These are phyloP conservation scores for Fusarium armeniacum DNA, from an alignment of 2,329 filamentous ascomycete species.

Conservation along the genomic window DNA sequence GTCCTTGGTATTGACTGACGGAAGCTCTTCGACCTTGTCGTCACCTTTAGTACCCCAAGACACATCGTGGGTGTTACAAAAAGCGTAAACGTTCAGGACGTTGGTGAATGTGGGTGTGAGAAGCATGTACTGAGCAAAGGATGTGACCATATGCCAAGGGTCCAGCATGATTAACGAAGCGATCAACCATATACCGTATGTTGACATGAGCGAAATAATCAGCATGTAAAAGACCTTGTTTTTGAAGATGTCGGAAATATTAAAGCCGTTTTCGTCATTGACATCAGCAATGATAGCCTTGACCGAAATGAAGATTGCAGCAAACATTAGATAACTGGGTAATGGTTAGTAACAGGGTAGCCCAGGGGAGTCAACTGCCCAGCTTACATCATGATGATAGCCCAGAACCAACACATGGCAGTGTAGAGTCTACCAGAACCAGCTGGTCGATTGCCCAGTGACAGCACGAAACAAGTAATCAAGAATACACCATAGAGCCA, in stretches of 20 bases:
- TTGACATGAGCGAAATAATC: conserved; percentile 91
- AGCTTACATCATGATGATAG: conserved; percentile 87
- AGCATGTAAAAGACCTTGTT: conserved; percentile 94
- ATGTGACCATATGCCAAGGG: conserved; percentile 99
- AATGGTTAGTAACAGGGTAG: conserved; percentile 40
- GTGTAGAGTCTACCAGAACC: conserved; percentile 95
- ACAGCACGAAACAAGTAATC: conserved; percentile 94
- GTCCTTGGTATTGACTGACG: conserved; percentile 89
- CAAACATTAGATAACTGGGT: conserved; percentile 87
- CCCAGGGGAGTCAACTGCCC: no score
- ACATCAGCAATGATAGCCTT: conserved; percentile 83
- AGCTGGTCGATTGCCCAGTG: conserved; percentile 93
- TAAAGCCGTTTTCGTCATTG: conserved; percentile 72
- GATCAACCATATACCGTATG: conserved; percentile 92
- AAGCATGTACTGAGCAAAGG: conserved; percentile 92
- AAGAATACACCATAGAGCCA: conserved; percentile 95
- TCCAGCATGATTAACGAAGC: conserved; percentile 96
- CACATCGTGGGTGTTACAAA: conserved; percentile 99
- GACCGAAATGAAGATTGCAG: conserved; percentile 93
- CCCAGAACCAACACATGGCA: conserved; percentile 99
- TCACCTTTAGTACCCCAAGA: conserved; percentile 99
- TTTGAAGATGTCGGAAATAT: conserved; percentile 79
- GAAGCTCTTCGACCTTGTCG: conserved; percentile 92
- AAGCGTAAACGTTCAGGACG: conserved; percentile 98
- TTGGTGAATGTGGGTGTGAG: conserved; percentile 98